A percentile compares a stretch with the other conserved stretches of the same genome.
Evolutionary conservation across 768 basidiomycete species (phyloP).

Genomic region (Hebeloma cylindrosporum): DNA sequence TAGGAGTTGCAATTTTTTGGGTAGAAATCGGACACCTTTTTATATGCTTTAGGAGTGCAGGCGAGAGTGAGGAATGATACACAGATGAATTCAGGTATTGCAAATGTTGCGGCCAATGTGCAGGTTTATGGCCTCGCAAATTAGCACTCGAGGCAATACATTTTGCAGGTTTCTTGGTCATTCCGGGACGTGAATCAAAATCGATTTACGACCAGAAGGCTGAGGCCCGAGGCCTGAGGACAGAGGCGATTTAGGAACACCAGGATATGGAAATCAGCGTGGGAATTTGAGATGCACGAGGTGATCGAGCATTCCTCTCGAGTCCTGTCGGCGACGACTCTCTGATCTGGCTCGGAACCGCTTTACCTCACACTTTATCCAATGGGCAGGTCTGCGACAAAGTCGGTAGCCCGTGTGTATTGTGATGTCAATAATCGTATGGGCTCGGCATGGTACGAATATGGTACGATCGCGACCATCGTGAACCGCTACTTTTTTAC

Average conservation of each 20-base stretch:
- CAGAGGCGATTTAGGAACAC: background rate
- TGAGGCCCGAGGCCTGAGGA: background rate
- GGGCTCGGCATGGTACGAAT: constrained; percentile 94
- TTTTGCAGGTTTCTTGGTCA: background rate
- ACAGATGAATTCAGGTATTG: constrained; percentile 50
- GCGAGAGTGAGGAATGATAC: constrained; percentile 61
- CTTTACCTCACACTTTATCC: constrained; percentile 21
- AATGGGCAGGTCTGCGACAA: constrained; percentile 73
- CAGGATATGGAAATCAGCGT: constrained; percentile 24
- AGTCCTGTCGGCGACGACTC: constrained; percentile 17
- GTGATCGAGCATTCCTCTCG: constrained; percentile 17
- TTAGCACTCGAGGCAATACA: constrained; percentile 22
- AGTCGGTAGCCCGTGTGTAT: constrained; percentile 86
- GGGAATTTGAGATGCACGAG: constrained; percentile 22
- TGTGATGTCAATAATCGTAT: constrained; percentile 84
- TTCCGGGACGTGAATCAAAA: background rate
- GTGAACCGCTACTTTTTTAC: constrained; percentile 17
- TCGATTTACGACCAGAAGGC: background rate
- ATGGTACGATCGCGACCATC: constrained; percentile 55
- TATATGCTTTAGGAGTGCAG: constrained; percentile 40
- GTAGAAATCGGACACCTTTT: constrained; percentile 20
- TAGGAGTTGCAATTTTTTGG: constrained; percentile 5
- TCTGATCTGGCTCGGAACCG: constrained; percentile 9
- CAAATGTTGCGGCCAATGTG: constrained; percentile 41
- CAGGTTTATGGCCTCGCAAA: constrained; percentile 3